Evolutionary conservation across 106 monocot genomes (phyloP), one percentile per base, ranked within the genome.

Genomic region (Platanthera zijinensis): DNA sequence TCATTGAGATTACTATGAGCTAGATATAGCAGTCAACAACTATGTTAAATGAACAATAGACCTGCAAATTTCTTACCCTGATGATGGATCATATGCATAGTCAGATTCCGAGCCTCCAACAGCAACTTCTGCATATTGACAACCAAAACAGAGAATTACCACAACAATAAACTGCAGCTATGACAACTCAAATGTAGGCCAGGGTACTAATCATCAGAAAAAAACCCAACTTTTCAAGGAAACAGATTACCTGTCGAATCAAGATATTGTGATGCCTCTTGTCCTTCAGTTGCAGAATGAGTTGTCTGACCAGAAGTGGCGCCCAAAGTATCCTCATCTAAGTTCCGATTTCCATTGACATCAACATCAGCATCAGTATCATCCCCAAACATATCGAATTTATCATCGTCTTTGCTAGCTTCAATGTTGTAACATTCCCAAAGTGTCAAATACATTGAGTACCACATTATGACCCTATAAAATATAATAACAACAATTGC

Each of bases 311-410:
- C 80, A 54, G 75, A 50, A 30, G 59, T 63, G 28, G 64, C 78
- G 62, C 59, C 62, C 32, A 73, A 7, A 75, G n/a, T 50, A 63
- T 46, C 22, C 25, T 22, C 72, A 63, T 76, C 82, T 69, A 78
- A 74, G 32, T 75, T 68, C 66, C 49, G 74, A 81, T 88, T 81
- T 14, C 28, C 73, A 75, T 81, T 51, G 51, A 64, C 72, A 56
- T 78, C 61, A 45, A 87, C 89, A 77, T 93, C 88, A 77, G 93
- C 88, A 46, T 90, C 88, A 77, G 93, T 87, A 46, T 90, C 92
- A 21, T 91, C 96, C 46, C 91, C 93, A 83, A 97, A 93, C 86
- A 93, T 93, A 78, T 97, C 96, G 69, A 91, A 84, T 14, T 84
- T 52, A 80, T 78, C 84, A 62, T 71, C 87, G 75, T 66, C 85